Evolutionary conservation across 495 filamentous ascomycete genomes (phyloP).

Genomic region (Aspergillus sparsus): DNA sequence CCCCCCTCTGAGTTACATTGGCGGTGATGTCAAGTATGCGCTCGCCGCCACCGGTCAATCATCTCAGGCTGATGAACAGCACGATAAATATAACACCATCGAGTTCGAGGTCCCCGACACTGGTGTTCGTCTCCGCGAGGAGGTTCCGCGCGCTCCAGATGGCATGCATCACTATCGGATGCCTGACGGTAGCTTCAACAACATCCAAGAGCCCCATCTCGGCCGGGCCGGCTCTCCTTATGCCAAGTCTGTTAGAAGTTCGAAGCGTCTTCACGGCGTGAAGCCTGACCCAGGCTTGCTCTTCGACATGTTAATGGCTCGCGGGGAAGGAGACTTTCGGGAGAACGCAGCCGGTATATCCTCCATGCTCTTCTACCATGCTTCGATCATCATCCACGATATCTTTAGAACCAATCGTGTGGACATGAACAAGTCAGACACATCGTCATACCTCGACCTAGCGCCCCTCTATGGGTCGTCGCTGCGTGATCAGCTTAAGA

Average conservation of each 20-base stretch:
- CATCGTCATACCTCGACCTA: slow-evolving; percentile 75
- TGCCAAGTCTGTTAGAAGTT: slow-evolving; percentile 59
- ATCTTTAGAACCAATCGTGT: slow-evolving; percentile 14
- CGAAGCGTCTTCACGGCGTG: slow-evolving; percentile 52
- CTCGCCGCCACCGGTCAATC: too few relatives aligned
- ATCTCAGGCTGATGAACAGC: too few relatives aligned
- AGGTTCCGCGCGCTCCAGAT: too few relatives aligned
- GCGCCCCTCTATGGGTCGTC: slow-evolving; percentile 75
- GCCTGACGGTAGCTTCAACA: slow-evolving; percentile 61
- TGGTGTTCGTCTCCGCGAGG: too few relatives aligned
- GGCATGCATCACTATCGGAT: slow-evolving; percentile 28
- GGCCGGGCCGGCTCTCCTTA: slow-evolving; percentile 55
- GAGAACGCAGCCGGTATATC: slow-evolving; percentile 66
- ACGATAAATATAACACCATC: too few relatives aligned
- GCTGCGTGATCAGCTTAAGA: slow-evolving; percentile 57
- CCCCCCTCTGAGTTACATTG: slow-evolving; percentile 59
- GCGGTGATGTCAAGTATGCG: slow-evolving; percentile 54
- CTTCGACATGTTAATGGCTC: slow-evolving; percentile 61
- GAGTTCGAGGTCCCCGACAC: too few relatives aligned
- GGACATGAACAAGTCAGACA: slow-evolving; percentile 34
- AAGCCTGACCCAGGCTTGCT: slow-evolving; percentile 67
- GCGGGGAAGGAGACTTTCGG: slow-evolving; percentile 46
- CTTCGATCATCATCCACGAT: slow-evolving; percentile 78
- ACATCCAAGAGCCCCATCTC: slow-evolving; percentile 55
- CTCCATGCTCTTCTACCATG: slow-evolving; percentile 74